Evolutionary conservation across 805 yeast species (phyloP), one percentile per base, ranked within the genome.

Genomic region (Myxozyma vanderwaltii): DNA sequence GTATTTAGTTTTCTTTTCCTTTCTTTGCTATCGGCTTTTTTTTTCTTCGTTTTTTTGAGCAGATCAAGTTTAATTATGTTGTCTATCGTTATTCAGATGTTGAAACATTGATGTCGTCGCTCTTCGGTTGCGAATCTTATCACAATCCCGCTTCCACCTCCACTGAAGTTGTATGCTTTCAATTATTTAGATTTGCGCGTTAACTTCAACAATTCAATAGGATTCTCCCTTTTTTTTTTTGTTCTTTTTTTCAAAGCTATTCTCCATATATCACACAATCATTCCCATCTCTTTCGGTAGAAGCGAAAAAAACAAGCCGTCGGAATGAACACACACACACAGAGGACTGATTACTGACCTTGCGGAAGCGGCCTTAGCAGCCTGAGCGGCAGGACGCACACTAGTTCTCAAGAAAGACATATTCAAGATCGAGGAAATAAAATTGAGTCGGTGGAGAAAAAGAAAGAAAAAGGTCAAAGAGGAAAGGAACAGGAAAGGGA

Each of bases 351-450:
- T n/a, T 24, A 66, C 70, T 60, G 45, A 68, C 71, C 69, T 57
- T 53, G 61, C 58, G 33, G 70, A 63, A 47, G 68, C 60, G 55
- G 66, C 62, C 56, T 63, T 58, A 54, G 58, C 64, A 40, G 64
- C 69, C 56, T 70, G 63, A 57, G 66, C 63, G 41, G 63, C 68
- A 57, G 69, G 65, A 51, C 65, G 65, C 50, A 49, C 65, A 51
- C 56, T 59, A 41, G 69, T 54, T 51, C 72, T 68, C 54, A 69
- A 57, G 47, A 70, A 66, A 55, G 69, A 68, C 72, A 69, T 69
- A 29, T 46, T 58, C 54, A 24, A 27, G 17, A 38, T 10, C 43
- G 43, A 19, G 21, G 17, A 10, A 17, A 21, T 17, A 40, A 48
- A 64, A 60, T 43, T 56, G 61, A 45, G 60, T 38, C 48, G 53